Evolutionary conservation across 192 early-diverging fungal genomes (phyloP).

Genomic region (Umbelopsis sp.): DNA sequence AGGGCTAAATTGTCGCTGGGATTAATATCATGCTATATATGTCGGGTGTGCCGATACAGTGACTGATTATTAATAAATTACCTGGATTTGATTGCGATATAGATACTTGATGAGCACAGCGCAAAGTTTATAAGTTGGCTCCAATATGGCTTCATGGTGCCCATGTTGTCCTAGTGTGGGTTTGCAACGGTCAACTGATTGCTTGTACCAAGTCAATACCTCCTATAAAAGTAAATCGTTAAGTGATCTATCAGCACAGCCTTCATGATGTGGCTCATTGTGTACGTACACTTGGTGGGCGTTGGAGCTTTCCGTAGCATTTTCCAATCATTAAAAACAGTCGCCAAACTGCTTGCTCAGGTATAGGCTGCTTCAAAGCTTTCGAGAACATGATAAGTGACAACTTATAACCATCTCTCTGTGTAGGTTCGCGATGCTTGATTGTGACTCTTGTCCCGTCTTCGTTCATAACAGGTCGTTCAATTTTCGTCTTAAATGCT

Average conservation of each 20-base stretch:
- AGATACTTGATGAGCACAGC: slow-evolving; percentile 61
- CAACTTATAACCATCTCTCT: slow-evolving; percentile 44
- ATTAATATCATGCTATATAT: not conserved
- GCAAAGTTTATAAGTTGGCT: slow-evolving; percentile 61
- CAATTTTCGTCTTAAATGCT: slow-evolving; percentile 38
- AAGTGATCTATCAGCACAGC: not conserved
- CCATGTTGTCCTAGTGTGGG: slow-evolving; percentile 40
- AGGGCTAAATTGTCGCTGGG: slow-evolving; percentile 4
- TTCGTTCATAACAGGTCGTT: slow-evolving; percentile 24
- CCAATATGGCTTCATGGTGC: slow-evolving; percentile 60
- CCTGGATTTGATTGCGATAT: slow-evolving; percentile 47
- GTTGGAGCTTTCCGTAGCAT: slow-evolving; percentile 50
- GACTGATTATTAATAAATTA: slow-evolving; percentile 22
- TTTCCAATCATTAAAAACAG: slow-evolving; percentile 47
- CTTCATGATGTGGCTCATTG: not conserved
- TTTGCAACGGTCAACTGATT: slow-evolving; percentile 40
- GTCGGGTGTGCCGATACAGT: not conserved
- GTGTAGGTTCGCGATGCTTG: slow-evolving; percentile 34
- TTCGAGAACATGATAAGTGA: slow-evolving; percentile 26
- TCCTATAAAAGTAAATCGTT: slow-evolving; percentile 27
- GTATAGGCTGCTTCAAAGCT: slow-evolving; percentile 23
- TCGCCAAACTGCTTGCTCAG: slow-evolving; percentile 27
- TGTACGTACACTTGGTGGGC: slow-evolving; percentile 38
- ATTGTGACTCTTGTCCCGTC: slow-evolving; percentile 23
- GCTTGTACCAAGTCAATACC: slow-evolving; percentile 42